Conservation (phyloP, 2,329 filamentous ascomycete species). For the Epichloe typhina region DNA sequence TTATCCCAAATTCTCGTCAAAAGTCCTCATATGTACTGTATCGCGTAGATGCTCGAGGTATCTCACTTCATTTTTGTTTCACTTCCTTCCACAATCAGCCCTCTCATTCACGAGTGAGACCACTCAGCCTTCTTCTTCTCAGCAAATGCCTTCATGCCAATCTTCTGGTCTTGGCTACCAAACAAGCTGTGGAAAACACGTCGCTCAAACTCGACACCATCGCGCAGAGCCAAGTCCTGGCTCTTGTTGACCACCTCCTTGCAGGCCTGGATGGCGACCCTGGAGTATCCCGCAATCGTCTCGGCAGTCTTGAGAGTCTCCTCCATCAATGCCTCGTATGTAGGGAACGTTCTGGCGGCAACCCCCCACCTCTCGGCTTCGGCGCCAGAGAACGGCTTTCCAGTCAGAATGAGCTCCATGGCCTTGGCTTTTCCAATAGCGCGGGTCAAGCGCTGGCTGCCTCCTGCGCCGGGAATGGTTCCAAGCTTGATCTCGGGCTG, state of each 20-base stretch:
- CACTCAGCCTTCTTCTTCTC: conserved; percentile 91
- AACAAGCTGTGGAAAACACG: conserved; percentile 88
- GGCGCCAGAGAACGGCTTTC: conserved; percentile 67
- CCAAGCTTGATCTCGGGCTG: conserved; percentile 97
- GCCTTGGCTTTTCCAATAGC: conserved; percentile 74
- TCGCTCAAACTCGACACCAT: conserved; percentile 91
- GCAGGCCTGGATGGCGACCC: conserved; percentile 73
- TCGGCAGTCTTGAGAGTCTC: conserved; percentile 72
- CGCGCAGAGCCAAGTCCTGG: conserved; percentile 74
- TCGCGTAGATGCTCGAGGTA: neutral
- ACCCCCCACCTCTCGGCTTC: conserved; percentile 92
- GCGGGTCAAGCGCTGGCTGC: conserved; percentile 74
- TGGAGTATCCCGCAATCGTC: conserved; percentile 77
- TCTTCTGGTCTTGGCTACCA: conserved; percentile 92
- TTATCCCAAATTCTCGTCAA: no score
- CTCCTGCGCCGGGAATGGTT: conserved; percentile 81
- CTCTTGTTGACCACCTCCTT: conserved; percentile 99
- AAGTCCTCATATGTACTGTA: no score
- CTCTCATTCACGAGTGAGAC: conserved; percentile 52
- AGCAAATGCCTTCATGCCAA: conserved; percentile 90
- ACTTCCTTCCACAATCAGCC: neutral
- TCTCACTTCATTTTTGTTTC: neutral
- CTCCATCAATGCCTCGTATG: conserved; percentile 69
- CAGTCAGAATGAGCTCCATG: conserved; percentile 86
- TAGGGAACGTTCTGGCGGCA: conserved; percentile 68